Conservation (phyloP, 768 basidiomycete species). For the Rhodosporidiobolus sp. region DNA sequence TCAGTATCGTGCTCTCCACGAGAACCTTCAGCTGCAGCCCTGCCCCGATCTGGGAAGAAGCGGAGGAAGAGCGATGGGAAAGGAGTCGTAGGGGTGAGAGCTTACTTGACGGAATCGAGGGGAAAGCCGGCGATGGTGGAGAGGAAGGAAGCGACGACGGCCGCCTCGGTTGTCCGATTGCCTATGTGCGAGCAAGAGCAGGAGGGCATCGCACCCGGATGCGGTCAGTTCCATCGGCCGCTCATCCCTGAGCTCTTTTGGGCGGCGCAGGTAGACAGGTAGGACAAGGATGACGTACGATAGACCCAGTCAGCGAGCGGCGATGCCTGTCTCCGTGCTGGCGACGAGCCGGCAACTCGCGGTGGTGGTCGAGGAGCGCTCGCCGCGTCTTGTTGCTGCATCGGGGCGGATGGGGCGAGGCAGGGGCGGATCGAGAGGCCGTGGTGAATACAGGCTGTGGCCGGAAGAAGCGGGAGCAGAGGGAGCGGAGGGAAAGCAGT, state of each 20-base stretch:
- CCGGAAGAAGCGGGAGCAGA: too few species aligned
- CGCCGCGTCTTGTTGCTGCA: too few species aligned
- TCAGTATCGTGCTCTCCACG: neutral
- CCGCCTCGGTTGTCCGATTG: constrained; percentile 33
- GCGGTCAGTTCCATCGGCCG: too few species aligned
- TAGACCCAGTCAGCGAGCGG: constrained; percentile 6
- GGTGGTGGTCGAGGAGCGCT: too few species aligned
- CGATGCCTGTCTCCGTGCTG: neutral
- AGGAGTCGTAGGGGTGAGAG: constrained; percentile 54
- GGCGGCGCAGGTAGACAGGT: too few species aligned
- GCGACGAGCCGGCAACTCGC: neutral
- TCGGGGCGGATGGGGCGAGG: too few species aligned
- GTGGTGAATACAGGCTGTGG: too few species aligned
- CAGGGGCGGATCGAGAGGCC: too few species aligned
- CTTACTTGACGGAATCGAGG: constrained; percentile 93
- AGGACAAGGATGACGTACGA: neutral
- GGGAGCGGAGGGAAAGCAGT: too few species aligned
- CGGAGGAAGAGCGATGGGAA: too few species aligned
- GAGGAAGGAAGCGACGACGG: constrained; percentile 55
- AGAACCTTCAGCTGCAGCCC: neutral
- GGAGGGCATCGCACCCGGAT: too few species aligned
- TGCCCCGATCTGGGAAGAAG: neutral
- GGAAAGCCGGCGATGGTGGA: constrained; percentile 71
- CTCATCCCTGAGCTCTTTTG: too few species aligned
- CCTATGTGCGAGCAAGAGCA: neutral